A percentile compares a stretch with the other conserved stretches of the same genome.
These are phyloP conservation scores for Cryphonectria carpinicola DNA, from an alignment of 2,329 filamentous ascomycete genomes.

Conservation along the genomic window DNA sequence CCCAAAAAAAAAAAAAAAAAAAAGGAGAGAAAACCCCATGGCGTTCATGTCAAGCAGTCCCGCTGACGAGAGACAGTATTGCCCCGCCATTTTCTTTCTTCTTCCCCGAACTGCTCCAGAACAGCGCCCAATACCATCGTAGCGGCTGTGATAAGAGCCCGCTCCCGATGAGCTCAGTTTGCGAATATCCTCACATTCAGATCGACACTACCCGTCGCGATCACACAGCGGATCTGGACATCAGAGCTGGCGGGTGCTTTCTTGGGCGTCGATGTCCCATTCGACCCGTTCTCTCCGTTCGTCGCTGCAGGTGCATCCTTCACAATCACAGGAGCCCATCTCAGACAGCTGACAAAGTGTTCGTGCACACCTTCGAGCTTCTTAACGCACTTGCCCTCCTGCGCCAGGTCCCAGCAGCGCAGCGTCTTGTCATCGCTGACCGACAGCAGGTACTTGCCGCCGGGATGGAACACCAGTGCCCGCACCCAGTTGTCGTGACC, in stretches of 20 bases:
- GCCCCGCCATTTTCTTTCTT: background rate
- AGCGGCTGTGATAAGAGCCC: background rate
- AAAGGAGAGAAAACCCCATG: background rate
- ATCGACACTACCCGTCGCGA: slow-evolving; percentile 87
- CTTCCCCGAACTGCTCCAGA: background rate
- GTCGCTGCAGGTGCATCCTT: slow-evolving; percentile 56
- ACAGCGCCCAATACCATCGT: background rate
- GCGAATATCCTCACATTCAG: slow-evolving; percentile 80
- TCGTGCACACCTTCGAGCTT: slow-evolving; percentile 75
- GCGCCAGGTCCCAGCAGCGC: slow-evolving; percentile 89
- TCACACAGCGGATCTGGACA: slow-evolving; percentile 77
- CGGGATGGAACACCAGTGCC: slow-evolving; percentile 84
- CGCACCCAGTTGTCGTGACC: slow-evolving; percentile 97
- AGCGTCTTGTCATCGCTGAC: slow-evolving; percentile 90
- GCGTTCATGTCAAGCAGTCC: background rate
- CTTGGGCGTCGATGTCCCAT: slow-evolving; percentile 45
- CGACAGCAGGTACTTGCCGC: slow-evolving; percentile 86
- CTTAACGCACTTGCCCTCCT: slow-evolving; percentile 90
- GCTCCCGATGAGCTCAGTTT: slow-evolving; percentile 40
- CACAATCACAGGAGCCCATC: slow-evolving; percentile 81
- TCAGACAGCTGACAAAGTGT: slow-evolving; percentile 83
- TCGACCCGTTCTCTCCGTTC: slow-evolving; percentile 44
- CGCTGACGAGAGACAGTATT: background rate
- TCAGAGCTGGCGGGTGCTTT: slow-evolving; percentile 55
- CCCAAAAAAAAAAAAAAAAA: background rate